These are phyloP conservation scores for Solanum hybrid DNA, from an alignment of 305 asterid genomes.

Conservation along the genomic window DNA sequence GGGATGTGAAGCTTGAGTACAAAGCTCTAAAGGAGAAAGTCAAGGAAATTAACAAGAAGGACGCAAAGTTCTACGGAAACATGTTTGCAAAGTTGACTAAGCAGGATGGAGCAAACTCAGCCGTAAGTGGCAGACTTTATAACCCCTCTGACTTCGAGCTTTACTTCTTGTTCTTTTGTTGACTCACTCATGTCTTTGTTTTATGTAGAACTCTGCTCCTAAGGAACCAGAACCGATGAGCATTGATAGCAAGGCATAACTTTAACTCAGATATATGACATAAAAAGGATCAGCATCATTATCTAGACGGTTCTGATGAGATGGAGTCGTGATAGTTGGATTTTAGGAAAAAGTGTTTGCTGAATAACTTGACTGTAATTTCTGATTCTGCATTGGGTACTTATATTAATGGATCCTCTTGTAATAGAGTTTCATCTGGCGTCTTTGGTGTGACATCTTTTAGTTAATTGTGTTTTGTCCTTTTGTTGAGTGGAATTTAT, in stretches of 20 bases:
- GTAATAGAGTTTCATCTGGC: neutral
- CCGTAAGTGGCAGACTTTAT: constrained; percentile 8
- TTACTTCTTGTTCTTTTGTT: neutral
- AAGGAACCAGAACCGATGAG: constrained; percentile 53
- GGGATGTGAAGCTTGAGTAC: constrained; percentile 84
- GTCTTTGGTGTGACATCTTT: neutral
- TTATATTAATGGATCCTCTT: neutral
- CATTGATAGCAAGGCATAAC: constrained; percentile 61
- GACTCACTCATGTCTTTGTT: neutral
- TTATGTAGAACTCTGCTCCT: constrained; percentile 35
- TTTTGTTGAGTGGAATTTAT: neutral
- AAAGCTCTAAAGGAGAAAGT: constrained; percentile 67
- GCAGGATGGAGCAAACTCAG: constrained; percentile 22
- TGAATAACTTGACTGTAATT: neutral
- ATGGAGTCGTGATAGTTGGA: neutral
- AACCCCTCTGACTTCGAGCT: neutral
- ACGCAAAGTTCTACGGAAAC: constrained; percentile 76
- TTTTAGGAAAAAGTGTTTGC: neutral
- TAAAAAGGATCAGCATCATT: neutral
- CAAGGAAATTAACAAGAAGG: constrained; percentile 73
- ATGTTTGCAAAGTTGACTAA: constrained; percentile 71
- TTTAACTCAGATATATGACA: neutral
- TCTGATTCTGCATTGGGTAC: neutral
- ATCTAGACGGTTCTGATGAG: neutral
- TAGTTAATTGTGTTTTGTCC: neutral